phyloP scores from a whole-genome alignment of 78 protist species.

The Chrysochromulina tobinii region DNA sequence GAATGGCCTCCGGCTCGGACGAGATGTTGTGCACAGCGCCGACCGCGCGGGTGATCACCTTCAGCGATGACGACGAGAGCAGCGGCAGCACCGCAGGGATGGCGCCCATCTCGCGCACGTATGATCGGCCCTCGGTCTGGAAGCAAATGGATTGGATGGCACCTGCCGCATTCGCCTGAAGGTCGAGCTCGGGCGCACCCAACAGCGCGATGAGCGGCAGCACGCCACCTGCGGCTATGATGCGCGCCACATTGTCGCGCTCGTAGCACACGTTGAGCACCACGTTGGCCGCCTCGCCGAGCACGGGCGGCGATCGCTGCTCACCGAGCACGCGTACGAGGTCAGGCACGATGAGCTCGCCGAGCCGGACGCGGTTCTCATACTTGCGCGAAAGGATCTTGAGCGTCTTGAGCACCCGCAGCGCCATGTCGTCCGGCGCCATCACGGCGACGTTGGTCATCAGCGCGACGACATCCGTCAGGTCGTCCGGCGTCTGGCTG shows the following conservation, averaged over 20 bases:
- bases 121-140: neutral
- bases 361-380: neutral
- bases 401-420: neutral
- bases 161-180: slow-evolving; percentile 21
- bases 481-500: neutral
- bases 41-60: neutral
- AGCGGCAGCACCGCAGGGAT: neutral
- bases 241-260: neutral
- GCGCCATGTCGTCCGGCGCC: neutral
- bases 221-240: neutral
- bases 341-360: neutral
- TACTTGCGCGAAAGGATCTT: slow-evolving; percentile 3
- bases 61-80: neutral
- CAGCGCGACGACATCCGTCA: neutral
- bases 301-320: neutral
- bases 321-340: neutral
- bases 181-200: neutral
- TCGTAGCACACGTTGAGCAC: slow-evolving; percentile 34
- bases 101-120: neutral
- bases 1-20: slow-evolving; percentile 5
- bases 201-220: neutral
- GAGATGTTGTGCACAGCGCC: slow-evolving; percentile 12
- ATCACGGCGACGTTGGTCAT: neutral
- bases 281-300: slow-evolving; percentile 26
- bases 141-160: slow-evolving; percentile 15